Percentiles rank a stretch among this genome's conserved stretches.
Evolutionary conservation across 495 filamentous ascomycete genomes (phyloP).

Genomic region (Pseudevernia furfuracea): DNA sequence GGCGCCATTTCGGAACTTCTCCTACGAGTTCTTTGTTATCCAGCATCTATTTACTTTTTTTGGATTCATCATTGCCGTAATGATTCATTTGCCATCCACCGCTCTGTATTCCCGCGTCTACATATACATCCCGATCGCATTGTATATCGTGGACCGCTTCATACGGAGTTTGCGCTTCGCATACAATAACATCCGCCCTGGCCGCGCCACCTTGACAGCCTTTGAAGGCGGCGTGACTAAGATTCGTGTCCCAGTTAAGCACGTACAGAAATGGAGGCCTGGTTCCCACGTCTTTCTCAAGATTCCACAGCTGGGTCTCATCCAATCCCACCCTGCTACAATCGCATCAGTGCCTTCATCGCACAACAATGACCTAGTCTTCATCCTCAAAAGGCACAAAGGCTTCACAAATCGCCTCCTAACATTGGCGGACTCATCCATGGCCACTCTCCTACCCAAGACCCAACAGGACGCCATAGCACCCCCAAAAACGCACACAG

Average conservation of each 20-base stretch:
- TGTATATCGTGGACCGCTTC: slow-evolving; percentile 63
- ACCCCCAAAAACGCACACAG: slow-evolving; percentile 27
- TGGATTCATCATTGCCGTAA: slow-evolving; percentile 58
- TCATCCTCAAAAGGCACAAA: slow-evolving; percentile 9
- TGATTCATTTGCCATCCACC: slow-evolving; percentile 49
- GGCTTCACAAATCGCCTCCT: slow-evolving; percentile 16
- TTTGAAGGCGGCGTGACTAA: slow-evolving; percentile 57
- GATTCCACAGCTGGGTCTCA: slow-evolving; percentile 54
- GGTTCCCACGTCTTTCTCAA: slow-evolving; percentile 76
- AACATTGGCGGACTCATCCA: background rate
- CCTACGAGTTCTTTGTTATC: slow-evolving; percentile 75
- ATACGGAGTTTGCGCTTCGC: slow-evolving; percentile 34
- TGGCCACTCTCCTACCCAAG: background rate
- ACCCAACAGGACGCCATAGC: slow-evolving; percentile 4
- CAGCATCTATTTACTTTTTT: slow-evolving; percentile 66
- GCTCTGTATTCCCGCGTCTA: slow-evolving; percentile 32
- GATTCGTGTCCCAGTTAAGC: slow-evolving; percentile 60
- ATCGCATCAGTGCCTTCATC: slow-evolving; percentile 52
- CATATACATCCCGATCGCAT: slow-evolving; percentile 62
- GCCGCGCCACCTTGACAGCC: slow-evolving; percentile 46
- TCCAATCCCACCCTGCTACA: slow-evolving; percentile 77
- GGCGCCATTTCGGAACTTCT: slow-evolving; percentile 56
- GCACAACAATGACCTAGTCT: slow-evolving; percentile 12
- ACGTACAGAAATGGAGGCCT: slow-evolving; percentile 56
- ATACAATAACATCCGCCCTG: slow-evolving; percentile 11